Evolutionary conservation across 345 rosid species (phyloP).

Genomic region (Cardamine chenopodiifolia): DNA sequence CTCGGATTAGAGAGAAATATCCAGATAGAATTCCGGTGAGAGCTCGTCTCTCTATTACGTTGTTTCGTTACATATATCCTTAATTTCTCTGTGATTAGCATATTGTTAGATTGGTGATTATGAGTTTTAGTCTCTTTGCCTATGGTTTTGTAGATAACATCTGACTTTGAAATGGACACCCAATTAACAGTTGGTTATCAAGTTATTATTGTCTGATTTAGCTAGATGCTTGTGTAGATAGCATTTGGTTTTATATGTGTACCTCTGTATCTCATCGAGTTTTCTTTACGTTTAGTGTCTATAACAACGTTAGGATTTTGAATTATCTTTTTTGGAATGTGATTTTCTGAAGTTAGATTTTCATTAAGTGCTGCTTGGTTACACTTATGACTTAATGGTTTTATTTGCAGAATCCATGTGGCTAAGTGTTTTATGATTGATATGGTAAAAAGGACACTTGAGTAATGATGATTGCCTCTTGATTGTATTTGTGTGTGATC

Average conservation of each 20-base stretch:
- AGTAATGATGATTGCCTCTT: neutral
- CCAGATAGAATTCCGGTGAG: constrained; percentile 96
- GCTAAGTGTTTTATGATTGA: neutral
- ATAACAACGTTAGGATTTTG: neutral
- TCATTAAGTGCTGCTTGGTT: neutral
- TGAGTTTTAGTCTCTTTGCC: too few relatives aligned
- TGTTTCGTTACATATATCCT: too few relatives aligned
- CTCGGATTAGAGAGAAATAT: constrained; percentile 92
- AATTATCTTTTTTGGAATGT: neutral
- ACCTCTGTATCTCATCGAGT: neutral
- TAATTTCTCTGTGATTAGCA: too few relatives aligned
- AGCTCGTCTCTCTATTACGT: neutral
- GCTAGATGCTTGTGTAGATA: too few relatives aligned
- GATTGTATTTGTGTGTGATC: constrained; percentile 5
- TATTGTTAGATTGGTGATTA: neutral
- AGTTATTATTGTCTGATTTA: too few relatives aligned
- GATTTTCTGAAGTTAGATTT: neutral
- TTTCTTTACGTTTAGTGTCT: neutral
- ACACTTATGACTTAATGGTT: neutral
- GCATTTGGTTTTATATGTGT: neutral
- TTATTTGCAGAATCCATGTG: neutral
- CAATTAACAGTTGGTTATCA: too few relatives aligned
- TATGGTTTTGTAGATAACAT: too few relatives aligned
- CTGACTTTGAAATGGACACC: too few relatives aligned
- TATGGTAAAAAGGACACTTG: neutral